Evolutionary conservation across 2,329 filamentous ascomycete genomes (phyloP).

Genomic region (Microcera coccophila): DNA sequence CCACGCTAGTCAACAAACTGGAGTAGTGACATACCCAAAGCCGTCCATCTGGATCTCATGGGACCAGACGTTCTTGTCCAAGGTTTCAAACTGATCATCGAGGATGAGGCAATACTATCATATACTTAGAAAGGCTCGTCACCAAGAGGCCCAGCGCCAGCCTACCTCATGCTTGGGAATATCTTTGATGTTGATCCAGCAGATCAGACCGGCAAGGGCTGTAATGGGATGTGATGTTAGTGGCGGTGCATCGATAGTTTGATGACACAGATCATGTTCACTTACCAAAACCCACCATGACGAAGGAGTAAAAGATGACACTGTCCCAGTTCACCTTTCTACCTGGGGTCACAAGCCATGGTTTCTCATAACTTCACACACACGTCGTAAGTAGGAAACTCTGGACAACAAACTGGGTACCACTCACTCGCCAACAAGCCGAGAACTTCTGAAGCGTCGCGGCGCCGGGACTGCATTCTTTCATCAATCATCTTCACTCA

Average conservation of each 20-base stretch:
- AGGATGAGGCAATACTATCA: constrained; percentile 49
- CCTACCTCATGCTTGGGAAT: no score
- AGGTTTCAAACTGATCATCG: constrained; percentile 45
- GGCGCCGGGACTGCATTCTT: no score
- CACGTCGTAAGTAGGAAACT: no score
- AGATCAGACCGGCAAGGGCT: constrained; percentile 8
- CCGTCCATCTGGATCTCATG: constrained; percentile 44
- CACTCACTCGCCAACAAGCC: no score
- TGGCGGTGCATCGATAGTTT: constrained; percentile 30
- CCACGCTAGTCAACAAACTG: no score
- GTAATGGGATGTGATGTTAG: constrained; percentile 17
- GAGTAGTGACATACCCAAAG: no score
- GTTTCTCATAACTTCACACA: constrained; percentile 37
- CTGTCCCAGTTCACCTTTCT: constrained; percentile 35
- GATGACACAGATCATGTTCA: constrained; percentile 32
- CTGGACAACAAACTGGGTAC: no score
- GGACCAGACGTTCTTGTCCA: constrained; percentile 45
- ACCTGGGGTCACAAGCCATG: constrained; percentile 35
- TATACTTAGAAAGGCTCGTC: no score
- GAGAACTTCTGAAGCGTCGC: no score
- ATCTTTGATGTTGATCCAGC: not conserved
- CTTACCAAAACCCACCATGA: constrained; percentile 33
- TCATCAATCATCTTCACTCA: no score
- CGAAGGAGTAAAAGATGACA: constrained; percentile 30
- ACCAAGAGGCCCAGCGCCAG: no score